Conservation (phyloP, 2,329 filamentous ascomycete genomes). For the Ophiosphaerella narmari region DNA sequence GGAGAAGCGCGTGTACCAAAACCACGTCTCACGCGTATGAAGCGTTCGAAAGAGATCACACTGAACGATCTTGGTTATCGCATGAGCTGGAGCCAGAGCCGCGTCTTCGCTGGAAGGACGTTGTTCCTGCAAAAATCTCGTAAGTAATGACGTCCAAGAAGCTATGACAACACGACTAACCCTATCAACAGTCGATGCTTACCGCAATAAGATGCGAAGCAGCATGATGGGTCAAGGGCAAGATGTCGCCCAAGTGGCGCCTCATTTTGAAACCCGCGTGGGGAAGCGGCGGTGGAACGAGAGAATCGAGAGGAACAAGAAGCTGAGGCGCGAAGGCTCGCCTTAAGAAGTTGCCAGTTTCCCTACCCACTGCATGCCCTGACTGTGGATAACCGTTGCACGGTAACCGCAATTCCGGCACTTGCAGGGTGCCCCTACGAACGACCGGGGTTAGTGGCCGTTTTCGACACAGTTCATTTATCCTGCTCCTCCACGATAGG, state of each 20-base stretch:
- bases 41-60: conserved; percentile 80
- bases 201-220: conserved; percentile 86
- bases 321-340: conserved; percentile 43
- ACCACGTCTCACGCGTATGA: conserved; percentile 71
- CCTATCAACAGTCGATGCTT: conserved; percentile 75
- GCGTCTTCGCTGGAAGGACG: conserved; percentile 84
- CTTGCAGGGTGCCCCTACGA: conserved; percentile 41
- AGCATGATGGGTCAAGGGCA: conserved; percentile 79
- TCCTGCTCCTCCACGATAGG: conserved; percentile 9
- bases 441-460: conserved; percentile 35
- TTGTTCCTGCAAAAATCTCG: conserved; percentile 89
- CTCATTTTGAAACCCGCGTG: conserved; percentile 86
- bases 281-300: conserved; percentile 72
- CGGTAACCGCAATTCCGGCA: conserved; percentile 36
- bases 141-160: conserved; percentile 60
- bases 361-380: conserved; percentile 29
- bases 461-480: conserved; percentile 31
- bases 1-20: conserved; percentile 78
- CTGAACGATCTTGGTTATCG: conserved; percentile 92
- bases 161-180: conserved; percentile 22
- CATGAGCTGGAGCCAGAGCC: conserved; percentile 95
- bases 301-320: conserved; percentile 51
- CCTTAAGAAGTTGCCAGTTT: conserved; percentile 40
- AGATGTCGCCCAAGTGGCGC: conserved; percentile 72
- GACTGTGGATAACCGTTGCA: conserved; percentile 31